Evolutionary conservation across 2,329 filamentous ascomycete genomes (phyloP).

Genomic region (Apiospora aurea): DNA sequence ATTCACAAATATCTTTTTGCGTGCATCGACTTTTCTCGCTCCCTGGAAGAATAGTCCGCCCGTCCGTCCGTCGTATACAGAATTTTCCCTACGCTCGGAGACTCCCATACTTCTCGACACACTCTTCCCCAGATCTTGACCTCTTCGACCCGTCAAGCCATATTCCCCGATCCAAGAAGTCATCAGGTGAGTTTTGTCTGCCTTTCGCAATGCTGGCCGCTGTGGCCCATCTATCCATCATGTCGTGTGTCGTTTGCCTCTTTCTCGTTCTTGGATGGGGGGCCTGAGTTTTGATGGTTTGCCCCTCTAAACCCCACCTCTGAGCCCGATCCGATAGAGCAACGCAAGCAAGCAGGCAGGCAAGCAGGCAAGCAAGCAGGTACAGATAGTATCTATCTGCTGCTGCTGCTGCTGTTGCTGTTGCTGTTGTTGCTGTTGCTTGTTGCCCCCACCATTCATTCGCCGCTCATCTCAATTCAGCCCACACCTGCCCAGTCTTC

Average conservation of each 20-base stretch:
- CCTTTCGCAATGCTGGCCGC: neutral
- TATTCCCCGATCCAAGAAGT: neutral
- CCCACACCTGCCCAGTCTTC: conserved; percentile 9
- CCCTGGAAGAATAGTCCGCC: conserved; percentile 13
- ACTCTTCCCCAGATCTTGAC: conserved; percentile 17
- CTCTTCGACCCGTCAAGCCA: conserved; percentile 8
- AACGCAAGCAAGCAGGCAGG: conserved; percentile 1
- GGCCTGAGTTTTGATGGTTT: conserved; percentile 17
- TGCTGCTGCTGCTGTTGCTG: neutral
- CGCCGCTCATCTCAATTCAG: conserved; percentile 5
- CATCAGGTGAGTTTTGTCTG: conserved; percentile 8
- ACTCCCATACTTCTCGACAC: conserved; percentile 9
- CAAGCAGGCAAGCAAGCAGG: conserved; percentile 8
- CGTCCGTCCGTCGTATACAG: conserved; percentile 17
- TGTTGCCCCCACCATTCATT: conserved; percentile 18
- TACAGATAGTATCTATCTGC: conserved; percentile 6
- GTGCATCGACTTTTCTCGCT: neutral
- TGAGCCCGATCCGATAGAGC: conserved; percentile 21
- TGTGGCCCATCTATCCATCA: neutral
- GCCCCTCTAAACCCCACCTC: conserved; percentile 21
- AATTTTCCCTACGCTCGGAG: conserved; percentile 19
- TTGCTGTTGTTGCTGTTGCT: neutral
- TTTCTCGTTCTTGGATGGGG: neutral
- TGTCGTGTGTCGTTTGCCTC: conserved; percentile 13
- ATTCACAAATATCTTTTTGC: conserved; percentile 22